Evolutionary conservation across 352 stramenopile genomes (phyloP), one percentile per base, ranked within the genome.

Genomic region (Pythium phragmiticola): DNA sequence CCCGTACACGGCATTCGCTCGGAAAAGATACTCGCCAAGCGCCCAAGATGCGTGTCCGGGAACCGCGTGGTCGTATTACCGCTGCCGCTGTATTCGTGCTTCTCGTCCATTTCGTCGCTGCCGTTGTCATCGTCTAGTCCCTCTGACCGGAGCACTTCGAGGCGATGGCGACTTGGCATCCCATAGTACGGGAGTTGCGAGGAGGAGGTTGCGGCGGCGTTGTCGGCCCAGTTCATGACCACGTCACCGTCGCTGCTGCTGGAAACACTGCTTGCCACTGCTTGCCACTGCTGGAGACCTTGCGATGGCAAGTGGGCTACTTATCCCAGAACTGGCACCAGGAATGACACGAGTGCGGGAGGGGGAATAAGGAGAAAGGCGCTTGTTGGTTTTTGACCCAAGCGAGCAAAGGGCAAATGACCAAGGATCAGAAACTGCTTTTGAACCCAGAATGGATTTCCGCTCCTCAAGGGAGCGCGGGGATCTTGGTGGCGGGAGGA

Each of bases 151-250:
- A 66, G 39, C 2, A 66, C 11, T 14, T 54, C 50, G 0, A 57
- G 37, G 0, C 64, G 64, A 50, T 66, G 59, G 13, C 64, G 50
- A 37, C 43, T 49, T 36, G 42, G 12, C 37, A 53, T 19, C 26
- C 63, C 55, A 21, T 61, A 55, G 41, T 57, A 62, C 36, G 64
- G 55, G 4, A 34, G 26, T 11, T 48, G 46, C 11, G 48, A 37
- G 4, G 55, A 42, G 19, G 49, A 34, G 33, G 19, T 37, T 1
- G 30, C 11, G 16, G 47, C 34, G n/a, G 49, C 50, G 28, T 49
- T 23, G 30, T 72, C 65, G 14, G 58, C 8, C 71, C 71, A 77
- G 63, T 69, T 73, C 71, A 77, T 75, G 46, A 41, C 36, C 42
- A 28, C 46, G 50, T 64, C 60, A 43, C 37, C 26, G 42, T 43